A percentile compares a stretch with the other conserved stretches of the same genome.
Evolutionary conservation across 371 early-diverging fungal genomes (phyloP).

Genomic region (Dichotomocladium elegans): DNA sequence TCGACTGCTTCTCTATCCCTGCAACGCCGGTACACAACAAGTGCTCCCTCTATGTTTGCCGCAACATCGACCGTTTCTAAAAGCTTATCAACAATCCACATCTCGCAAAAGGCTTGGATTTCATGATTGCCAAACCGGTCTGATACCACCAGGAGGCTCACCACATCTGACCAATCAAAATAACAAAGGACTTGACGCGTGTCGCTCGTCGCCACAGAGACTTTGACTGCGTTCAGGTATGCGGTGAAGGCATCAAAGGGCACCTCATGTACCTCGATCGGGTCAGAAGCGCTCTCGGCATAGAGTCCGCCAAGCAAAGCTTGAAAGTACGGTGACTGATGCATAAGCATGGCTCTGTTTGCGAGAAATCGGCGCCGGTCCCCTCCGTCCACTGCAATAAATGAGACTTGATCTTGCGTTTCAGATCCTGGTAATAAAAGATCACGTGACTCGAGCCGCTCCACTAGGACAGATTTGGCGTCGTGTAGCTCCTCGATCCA

Average conservation of each 20-base stretch:
- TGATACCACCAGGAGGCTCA: conserved; percentile 21
- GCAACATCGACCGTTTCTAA: background rate
- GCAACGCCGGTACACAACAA: conserved; percentile 23
- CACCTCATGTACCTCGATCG: conserved; percentile 26
- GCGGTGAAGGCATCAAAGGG: conserved; percentile 1
- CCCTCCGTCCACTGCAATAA: conserved; percentile 15
- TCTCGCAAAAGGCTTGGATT: conserved; percentile 17
- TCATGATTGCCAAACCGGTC: conserved; percentile 20
- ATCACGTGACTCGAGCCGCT: background rate
- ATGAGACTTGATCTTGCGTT: background rate
- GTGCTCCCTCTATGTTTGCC: conserved; percentile 14
- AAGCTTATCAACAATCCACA: conserved; percentile 20
- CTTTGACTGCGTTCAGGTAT: conserved; percentile 1
- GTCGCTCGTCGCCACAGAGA: background rate
- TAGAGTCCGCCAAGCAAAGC: conserved; percentile 23
- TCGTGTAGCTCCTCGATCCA: background rate
- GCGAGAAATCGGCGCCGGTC: conserved; percentile 2
- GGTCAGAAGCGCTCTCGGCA: conserved; percentile 10
- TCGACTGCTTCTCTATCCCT: conserved; percentile 14
- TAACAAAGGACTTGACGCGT: background rate
- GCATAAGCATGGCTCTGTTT: conserved; percentile 8
- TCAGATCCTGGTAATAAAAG: background rate
- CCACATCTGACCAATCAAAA: conserved; percentile 24
- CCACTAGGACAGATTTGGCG: background rate
- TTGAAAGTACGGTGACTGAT: conserved; percentile 22